phyloP scores from a whole-genome alignment of 352 stramenopile genomes.

The Pythium aphanidermatum region DNA sequence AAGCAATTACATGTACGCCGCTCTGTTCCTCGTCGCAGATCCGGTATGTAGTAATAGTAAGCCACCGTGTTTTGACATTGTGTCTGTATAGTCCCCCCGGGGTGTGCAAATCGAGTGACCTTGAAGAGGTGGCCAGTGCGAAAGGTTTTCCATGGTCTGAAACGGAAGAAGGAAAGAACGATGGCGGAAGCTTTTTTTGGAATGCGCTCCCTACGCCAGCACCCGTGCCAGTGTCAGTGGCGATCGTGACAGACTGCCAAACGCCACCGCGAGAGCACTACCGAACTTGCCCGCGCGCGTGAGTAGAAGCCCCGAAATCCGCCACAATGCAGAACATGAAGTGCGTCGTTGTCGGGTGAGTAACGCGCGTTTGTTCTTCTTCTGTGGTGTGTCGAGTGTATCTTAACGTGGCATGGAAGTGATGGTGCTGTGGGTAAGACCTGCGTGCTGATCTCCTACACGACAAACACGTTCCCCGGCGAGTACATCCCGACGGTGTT shows the following conservation, averaged over 20 bases:
- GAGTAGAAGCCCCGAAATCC: slow-evolving; percentile 1
- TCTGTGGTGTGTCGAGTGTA: slow-evolving; percentile 14
- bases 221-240: neutral
- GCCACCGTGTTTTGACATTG: no score
- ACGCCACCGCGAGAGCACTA: no score
- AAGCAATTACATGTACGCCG: no score
- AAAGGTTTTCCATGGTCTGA: slow-evolving; percentile 5
- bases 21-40: no score
- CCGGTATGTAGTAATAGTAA: no score
- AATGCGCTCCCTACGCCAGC: slow-evolving; percentile 2
- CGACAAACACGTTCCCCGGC: slow-evolving; percentile 94
- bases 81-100: neutral
- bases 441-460: slow-evolving; percentile 96
- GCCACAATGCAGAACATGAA: slow-evolving; percentile 94
- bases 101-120: neutral
- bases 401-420: slow-evolving; percentile 23
- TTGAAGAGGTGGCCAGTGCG: slow-evolving; percentile 5
- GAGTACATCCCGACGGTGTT: slow-evolving; percentile 97
- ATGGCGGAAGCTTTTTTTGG: slow-evolving; percentile 23
- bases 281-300: no score
- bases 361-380: no score
- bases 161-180: slow-evolving; percentile 30
- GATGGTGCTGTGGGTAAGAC: slow-evolving; percentile 96
- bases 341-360: slow-evolving; percentile 87
- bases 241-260: slow-evolving; percentile 3